Percentiles rank a stretch among this genome's conserved stretches.
These are phyloP conservation scores for Starmerella bacillaris DNA, from an alignment of 805 yeast genomes.

Conservation along the genomic window DNA sequence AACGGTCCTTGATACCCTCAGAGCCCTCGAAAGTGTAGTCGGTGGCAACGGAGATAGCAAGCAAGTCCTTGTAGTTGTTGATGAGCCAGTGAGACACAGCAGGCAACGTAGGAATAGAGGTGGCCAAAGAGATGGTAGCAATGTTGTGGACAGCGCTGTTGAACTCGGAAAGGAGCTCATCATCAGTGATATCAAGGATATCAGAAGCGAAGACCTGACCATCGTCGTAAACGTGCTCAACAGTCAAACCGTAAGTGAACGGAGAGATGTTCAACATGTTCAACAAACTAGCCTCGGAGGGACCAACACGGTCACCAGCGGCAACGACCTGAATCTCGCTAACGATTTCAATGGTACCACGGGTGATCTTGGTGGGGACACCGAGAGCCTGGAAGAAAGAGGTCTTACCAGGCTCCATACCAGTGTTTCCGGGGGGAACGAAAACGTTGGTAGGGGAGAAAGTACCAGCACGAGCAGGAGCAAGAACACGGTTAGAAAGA, in stretches of 20 bases:
- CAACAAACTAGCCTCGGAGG: constrained; percentile 95
- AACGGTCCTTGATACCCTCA: constrained; percentile 97
- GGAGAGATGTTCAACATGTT: constrained; percentile 99
- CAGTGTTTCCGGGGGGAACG: constrained; percentile 99
- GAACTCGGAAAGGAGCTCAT: constrained; percentile 83
- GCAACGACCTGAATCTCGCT: constrained; percentile 89
- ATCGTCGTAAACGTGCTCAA: constrained; percentile 93
- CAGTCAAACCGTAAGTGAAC: constrained; percentile 94
- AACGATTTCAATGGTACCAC: constrained; percentile 99
- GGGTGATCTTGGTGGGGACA: constrained; percentile 99
- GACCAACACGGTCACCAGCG: constrained; percentile 81
- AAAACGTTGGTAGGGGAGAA: constrained; percentile 94
- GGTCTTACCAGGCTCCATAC: constrained; percentile 99
- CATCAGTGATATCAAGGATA: constrained; percentile 96
- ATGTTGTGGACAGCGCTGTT: constrained; percentile 81
- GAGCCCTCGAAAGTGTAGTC: constrained; percentile 99
- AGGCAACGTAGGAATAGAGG: constrained; percentile 98
- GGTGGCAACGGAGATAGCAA: constrained; percentile 95
- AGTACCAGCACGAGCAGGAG: constrained; percentile 99
- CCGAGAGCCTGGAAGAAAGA: constrained; percentile 99
- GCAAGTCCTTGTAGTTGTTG: constrained; percentile 97
- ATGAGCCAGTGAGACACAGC: constrained; percentile 97
- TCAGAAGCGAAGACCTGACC: constrained; percentile 96
- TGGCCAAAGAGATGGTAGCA: constrained; percentile 91
- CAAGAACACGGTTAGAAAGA: constrained; percentile 89